These are phyloP conservation scores for Colletotrichum truncatum DNA, from an alignment of 2,329 filamentous ascomycete species.

Conservation along the genomic window DNA sequence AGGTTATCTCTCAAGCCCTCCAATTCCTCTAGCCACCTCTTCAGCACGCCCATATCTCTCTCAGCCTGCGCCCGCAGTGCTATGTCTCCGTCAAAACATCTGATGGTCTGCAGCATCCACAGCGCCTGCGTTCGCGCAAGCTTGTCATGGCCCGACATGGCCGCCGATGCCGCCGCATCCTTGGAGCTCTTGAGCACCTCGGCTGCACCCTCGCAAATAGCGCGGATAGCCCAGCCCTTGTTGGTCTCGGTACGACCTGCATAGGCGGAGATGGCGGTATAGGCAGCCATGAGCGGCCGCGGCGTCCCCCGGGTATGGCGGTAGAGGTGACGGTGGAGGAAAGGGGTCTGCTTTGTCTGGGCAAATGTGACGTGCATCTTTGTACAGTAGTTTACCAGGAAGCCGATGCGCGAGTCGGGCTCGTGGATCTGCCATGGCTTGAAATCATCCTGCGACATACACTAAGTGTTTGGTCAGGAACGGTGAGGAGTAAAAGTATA, in stretches of 20 bases:
- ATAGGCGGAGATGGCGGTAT: slow-evolving; percentile 50
- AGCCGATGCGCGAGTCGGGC: slow-evolving; percentile 44
- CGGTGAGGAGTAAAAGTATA: not conserved
- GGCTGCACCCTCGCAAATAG: slow-evolving; percentile 46
- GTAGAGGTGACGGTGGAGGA: slow-evolving; percentile 55
- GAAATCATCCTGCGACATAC: slow-evolving; percentile 8
- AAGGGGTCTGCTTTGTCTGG: slow-evolving; percentile 47
- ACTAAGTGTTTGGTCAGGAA: not conserved
- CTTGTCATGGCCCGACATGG: slow-evolving; percentile 45
- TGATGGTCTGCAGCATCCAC: slow-evolving; percentile 50
- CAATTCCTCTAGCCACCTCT: slow-evolving; percentile 48
- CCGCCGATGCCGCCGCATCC: not conserved
- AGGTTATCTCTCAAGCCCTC: slow-evolving; percentile 43
- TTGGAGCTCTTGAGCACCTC: slow-evolving; percentile 41
- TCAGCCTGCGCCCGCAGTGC: slow-evolving; percentile 50
- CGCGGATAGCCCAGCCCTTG: slow-evolving; percentile 48
- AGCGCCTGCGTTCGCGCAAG: slow-evolving; percentile 54
- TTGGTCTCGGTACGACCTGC: slow-evolving; percentile 46
- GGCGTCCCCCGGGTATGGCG: slow-evolving; percentile 44
- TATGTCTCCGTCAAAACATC: slow-evolving; percentile 55
- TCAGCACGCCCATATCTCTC: slow-evolving; percentile 45
- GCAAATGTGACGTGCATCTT: slow-evolving; percentile 46
- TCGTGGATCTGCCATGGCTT: slow-evolving; percentile 43
- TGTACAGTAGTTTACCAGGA: slow-evolving; percentile 42
- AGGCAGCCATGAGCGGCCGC: slow-evolving; percentile 49